Evolutionary conservation across 176 grass and related monocot species (phyloP), one percentile per base, ranked within the genome.

Genomic region (Oryza nivara): DNA sequence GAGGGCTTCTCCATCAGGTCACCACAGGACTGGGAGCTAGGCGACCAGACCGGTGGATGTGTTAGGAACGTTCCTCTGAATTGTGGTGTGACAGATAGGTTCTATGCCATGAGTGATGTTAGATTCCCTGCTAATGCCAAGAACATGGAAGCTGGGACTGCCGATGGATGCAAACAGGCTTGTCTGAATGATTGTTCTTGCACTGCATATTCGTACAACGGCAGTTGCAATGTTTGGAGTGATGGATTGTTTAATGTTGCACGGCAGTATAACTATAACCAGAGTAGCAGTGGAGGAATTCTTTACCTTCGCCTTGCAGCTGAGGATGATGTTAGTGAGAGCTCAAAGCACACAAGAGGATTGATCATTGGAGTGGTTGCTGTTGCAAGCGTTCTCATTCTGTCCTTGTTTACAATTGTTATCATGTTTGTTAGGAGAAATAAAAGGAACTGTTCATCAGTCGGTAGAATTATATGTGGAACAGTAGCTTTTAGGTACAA

Each of bases 221-320:
- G 22, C 3, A 15, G 66, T 7, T 78, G 86, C 65, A 12, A 13
- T 35, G 16, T 82, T 51, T 88, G 86, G 86, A 34, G 40, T 7
- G 49, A 3, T 22, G 65, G 49, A 26, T 26, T 82, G 36, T 38
- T 77, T 25, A 82, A 88, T 71, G 61, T 77, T 4, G 64, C 65
- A 8, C 63, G 68, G 1, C 6, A 19, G 0, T 19, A 64, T 15
- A 77, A 75, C 40, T 19, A 70, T 15, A 77, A 75, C 40, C 14
- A 48, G 19, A 61, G 32, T 23, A n/a, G 17, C 3, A 34, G 11
- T 15, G 35, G 11, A 40, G 19, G 51, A 56, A 7, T 43, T 65
- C 16, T 81, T 49, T 72, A 88, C 64, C 38, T 88, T 7, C 25
- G 79, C 65, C 47, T 88, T 46, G 65, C 79, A 13, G 79, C 72